Conservation (phyloP, 306 rosid species). For the Vigna mungo region DNA sequence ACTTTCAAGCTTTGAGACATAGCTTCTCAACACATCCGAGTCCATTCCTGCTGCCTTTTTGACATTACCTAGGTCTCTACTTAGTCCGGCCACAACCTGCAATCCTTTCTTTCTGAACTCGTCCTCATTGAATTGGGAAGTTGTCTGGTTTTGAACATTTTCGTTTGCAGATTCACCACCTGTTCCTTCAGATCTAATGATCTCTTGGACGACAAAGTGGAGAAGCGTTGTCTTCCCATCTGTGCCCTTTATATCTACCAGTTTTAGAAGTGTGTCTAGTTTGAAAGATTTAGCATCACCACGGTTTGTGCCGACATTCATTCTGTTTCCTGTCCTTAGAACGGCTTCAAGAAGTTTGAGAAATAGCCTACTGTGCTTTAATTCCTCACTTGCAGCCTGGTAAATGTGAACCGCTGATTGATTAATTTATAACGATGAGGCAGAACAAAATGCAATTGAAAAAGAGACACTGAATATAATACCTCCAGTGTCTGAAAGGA, state of each 20-base stretch:
- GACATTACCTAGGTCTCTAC: constrained; percentile 82
- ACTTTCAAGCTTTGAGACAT: constrained; percentile 79
- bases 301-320: constrained; percentile 96
- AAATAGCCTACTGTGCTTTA: constrained; percentile 88
- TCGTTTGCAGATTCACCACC: constrained; percentile 60
- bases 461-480: constrained; percentile 34
- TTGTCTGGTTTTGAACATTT: constrained; percentile 53
- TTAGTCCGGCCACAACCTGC: constrained; percentile 86
- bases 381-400: constrained; percentile 91
- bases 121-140: constrained; percentile 64
- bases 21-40: constrained; percentile 86
- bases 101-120: constrained; percentile 91
- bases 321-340: constrained; percentile 96
- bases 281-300: constrained; percentile 96
- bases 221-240: constrained; percentile 98
- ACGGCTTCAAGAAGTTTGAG: constrained; percentile 97
- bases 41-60: constrained; percentile 97
- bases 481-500: constrained; percentile 94
- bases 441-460: constrained; percentile 34
- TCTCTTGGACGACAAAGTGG: constrained; percentile 99
- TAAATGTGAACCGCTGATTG: constrained; percentile 27
- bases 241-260: constrained; percentile 94
- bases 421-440: constrained; percentile 35
- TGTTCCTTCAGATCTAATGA: constrained; percentile 81
- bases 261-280: constrained; percentile 89